These are phyloP conservation scores for Ophiosphaerella herpotricha DNA, from an alignment of 2,329 filamentous ascomycete species.

Conservation along the genomic window DNA sequence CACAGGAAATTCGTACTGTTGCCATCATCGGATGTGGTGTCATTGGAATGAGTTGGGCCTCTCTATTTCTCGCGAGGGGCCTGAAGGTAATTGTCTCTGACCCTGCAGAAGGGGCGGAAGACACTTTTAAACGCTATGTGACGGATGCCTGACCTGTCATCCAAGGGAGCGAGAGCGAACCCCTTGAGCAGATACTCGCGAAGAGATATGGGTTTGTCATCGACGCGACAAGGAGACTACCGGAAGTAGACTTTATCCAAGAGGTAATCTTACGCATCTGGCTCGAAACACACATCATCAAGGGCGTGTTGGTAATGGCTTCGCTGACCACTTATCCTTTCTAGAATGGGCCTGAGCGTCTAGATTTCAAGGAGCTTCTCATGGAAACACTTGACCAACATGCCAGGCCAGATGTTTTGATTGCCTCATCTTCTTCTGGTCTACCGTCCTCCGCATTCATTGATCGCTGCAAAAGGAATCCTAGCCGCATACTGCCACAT, in stretches of 20 bases:
- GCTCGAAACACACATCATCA: no score
- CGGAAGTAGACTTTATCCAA: no score
- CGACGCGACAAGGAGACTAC: no score
- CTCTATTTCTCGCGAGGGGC: constrained; percentile 47
- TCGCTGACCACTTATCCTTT: constrained; percentile 39
- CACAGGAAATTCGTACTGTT: constrained; percentile 13
- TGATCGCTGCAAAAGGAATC: constrained; percentile 33
- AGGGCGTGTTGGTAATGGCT: no score
- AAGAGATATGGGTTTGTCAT: no score
- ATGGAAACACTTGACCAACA: constrained; percentile 42
- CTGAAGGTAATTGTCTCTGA: constrained; percentile 51
- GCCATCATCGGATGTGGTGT: constrained; percentile 46
- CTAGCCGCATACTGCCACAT: constrained; percentile 40
- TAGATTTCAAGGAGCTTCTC: constrained; percentile 47
- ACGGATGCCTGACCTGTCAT: no score
- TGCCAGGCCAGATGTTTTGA: constrained; percentile 40
- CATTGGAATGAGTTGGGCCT: constrained; percentile 51
- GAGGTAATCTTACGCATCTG: no score
- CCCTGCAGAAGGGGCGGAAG: constrained; percentile 42
- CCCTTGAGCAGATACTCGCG: no score
- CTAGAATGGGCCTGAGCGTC: constrained; percentile 48
- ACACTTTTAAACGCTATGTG: constrained; percentile 8
- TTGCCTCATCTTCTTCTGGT: constrained; percentile 49
- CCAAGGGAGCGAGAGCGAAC: no score
- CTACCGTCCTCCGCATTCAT: constrained; percentile 41